phyloP scores from a whole-genome alignment of 2,329 filamentous ascomycete species.

The Rasamsonia emersonii region DNA sequence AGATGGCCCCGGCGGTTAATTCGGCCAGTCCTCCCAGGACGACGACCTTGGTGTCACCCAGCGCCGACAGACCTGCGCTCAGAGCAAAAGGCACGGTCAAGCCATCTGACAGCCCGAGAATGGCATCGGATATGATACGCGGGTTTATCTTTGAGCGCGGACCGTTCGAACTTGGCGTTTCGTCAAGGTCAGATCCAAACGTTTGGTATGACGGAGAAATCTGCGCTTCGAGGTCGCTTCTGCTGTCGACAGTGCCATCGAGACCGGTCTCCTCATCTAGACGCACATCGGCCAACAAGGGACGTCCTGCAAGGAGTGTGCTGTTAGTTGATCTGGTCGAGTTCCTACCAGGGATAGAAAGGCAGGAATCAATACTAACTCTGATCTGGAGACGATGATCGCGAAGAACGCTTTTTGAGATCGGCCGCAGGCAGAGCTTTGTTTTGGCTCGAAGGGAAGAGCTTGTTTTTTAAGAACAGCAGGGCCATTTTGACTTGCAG shows the following conservation, averaged over 20 bases:
- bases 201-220: constrained; percentile 22
- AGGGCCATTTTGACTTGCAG: too few relatives aligned
- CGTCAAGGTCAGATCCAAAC: constrained; percentile 16
- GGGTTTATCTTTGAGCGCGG: constrained; percentile 30
- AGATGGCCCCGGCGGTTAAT: constrained; percentile 61
- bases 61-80: constrained; percentile 53
- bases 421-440: too few relatives aligned
- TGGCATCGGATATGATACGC: constrained; percentile 48
- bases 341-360: too few relatives aligned
- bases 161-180: constrained; percentile 14
- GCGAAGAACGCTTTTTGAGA: too few relatives aligned
- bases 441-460: too few relatives aligned
- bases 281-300: constrained; percentile 22
- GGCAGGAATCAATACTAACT: too few relatives aligned
- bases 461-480: too few relatives aligned
- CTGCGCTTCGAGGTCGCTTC: constrained; percentile 27
- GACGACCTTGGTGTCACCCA: constrained; percentile 52
- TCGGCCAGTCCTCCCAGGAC: constrained; percentile 62
- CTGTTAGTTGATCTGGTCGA: too few relatives aligned
- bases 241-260: constrained; percentile 13
- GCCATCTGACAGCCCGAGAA: constrained; percentile 64
- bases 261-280: constrained; percentile 16
- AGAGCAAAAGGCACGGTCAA: constrained; percentile 67
- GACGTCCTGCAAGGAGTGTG: constrained; percentile 18
- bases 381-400: too few relatives aligned